Conservation (phyloP, 768 basidiomycete species). For the Termitomyces sp. region DNA sequence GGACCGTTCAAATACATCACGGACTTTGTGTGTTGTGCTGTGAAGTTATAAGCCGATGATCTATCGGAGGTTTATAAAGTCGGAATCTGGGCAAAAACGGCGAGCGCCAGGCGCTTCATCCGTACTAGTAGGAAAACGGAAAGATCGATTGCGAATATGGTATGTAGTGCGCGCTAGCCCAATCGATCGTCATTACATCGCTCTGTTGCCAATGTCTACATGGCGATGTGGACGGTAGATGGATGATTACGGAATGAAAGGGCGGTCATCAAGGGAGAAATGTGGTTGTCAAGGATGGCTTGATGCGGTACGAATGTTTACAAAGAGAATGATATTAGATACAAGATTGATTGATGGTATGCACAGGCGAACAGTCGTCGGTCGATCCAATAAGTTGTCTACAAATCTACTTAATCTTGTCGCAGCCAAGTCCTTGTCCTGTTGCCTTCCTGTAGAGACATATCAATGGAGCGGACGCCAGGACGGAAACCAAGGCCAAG, state of each 20-base stretch:
- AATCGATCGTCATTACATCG: background rate
- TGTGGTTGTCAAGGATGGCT: background rate
- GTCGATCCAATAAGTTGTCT: background rate
- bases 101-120: background rate
- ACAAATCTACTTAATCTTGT: background rate
- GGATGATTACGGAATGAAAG: background rate
- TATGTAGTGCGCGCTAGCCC: background rate
- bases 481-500: background rate
- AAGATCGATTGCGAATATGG: background rate
- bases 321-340: background rate
- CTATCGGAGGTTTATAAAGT: background rate
- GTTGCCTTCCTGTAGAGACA: background rate
- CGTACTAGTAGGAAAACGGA: background rate
- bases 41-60: background rate
- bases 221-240: background rate
- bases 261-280: background rate
- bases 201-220: background rate
- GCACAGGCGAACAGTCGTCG: background rate
- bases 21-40: no score
- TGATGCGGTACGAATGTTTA: background rate
- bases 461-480: background rate
- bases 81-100: background rate
- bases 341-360: background rate
- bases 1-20: background rate
- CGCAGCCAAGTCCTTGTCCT: background rate